Evolutionary conservation across 345 rosid species (phyloP), one percentile per base, ranked within the genome.

Genomic region (Garcia nutans): DNA sequence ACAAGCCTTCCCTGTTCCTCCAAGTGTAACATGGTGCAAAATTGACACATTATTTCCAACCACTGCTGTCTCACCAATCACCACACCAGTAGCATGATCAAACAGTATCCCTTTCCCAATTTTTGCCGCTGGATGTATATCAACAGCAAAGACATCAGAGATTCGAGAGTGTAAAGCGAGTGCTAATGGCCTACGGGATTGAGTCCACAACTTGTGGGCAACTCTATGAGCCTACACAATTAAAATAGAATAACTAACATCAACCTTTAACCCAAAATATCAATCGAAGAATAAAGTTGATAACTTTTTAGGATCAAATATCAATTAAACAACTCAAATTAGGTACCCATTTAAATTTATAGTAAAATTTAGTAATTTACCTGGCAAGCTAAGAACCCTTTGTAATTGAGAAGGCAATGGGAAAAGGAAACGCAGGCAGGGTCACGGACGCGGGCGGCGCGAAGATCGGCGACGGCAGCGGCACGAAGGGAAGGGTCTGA

Each of bases 401-500:
- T 96, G 77, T 91, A 96, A 80, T 96, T 96, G 76, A 96, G 98
- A 26, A 96, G 90, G 81, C 99, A 96, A 72, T 96, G 99, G 20
- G 99, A 89, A 89, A 91, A 95, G 15, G 99, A 95, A 49, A 93
- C 91, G 63, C 99, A 95, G 58, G 99, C 98, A 0, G 99, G 98
- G 77, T 95, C 99, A 31, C 98, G 91, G 31, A 82, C 85, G 47
- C 90, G 91, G 74, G 89, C 91, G 52, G 99, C 99, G 65, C 90
- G 94, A 1, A 95, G 96, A 76, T 95, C 99, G 55, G 99, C 94
- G 68, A 95, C 96, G 78, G 97, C 84, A 71, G 99, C 98, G 73
- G 97, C 84, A 26, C 89, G 81, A 8, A 95, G 92, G 41, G 87
- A 73, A 8, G 89, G 89, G 70, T 93, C 98, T 19, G 92, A 84